phyloP scores from a whole-genome alignment of 352 stramenopile genomes.

The Phytophthora meadii region DNA sequence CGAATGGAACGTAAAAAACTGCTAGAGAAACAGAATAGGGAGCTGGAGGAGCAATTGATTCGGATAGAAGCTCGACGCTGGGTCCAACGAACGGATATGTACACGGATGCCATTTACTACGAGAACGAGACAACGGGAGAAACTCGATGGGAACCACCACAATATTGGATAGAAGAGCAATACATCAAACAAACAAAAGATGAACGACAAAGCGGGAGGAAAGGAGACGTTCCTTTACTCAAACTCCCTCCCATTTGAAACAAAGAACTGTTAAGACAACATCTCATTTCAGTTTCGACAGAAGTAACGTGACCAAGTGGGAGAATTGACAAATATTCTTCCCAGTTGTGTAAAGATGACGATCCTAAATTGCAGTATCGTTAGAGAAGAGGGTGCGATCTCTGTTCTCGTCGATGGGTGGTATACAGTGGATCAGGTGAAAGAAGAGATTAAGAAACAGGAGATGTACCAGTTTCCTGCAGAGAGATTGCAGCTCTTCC shows the following conservation, averaged over 20 bases:
- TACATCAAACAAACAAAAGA: conserved; percentile 21
- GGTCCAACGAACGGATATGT: conserved; percentile 63
- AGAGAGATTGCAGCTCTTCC: too few relatives aligned
- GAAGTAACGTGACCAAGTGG: too few relatives aligned
- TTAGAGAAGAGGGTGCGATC: too few relatives aligned
- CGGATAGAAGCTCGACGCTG: conserved; percentile 58
- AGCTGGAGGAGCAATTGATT: conserved; percentile 56
- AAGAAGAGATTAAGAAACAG: too few relatives aligned
- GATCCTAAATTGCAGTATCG: background rate
- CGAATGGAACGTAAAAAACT: conserved; percentile 49
- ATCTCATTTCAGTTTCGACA: too few relatives aligned
- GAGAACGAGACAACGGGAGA: conserved; percentile 58
- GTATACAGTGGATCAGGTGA: too few relatives aligned
- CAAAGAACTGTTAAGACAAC: too few relatives aligned
- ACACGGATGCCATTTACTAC: conserved; percentile 74
- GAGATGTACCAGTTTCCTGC: too few relatives aligned
- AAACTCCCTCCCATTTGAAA: conserved; percentile 36
- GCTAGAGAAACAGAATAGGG: conserved; percentile 57
- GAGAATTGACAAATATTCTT: too few relatives aligned
- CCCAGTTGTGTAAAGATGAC: too few relatives aligned
- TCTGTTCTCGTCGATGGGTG: too few relatives aligned
- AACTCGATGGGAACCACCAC: conserved; percentile 56
- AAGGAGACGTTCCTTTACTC: conserved; percentile 23
- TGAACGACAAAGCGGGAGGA: conserved; percentile 2
- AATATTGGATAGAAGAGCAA: conserved; percentile 66